Evolutionary conservation across 768 basidiomycete genomes (phyloP).

Genomic region (Boletus rubropictus): DNA sequence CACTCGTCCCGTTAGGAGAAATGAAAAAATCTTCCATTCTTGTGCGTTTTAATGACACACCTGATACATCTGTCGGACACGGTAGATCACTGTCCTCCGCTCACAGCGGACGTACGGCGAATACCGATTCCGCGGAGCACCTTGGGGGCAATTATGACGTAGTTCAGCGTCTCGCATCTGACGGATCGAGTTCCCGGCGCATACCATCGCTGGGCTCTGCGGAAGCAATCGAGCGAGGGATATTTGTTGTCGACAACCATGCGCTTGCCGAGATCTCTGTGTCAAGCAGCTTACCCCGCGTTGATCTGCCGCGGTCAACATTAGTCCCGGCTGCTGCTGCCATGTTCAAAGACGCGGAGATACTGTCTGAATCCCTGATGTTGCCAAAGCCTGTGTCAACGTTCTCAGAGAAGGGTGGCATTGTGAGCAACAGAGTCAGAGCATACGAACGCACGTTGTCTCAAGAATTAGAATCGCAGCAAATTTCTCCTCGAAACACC

Average conservation of each 20-base stretch:
- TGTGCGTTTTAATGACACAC: slow-evolving; percentile 12
- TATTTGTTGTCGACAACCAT: slow-evolving; percentile 7
- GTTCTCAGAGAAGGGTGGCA: slow-evolving; percentile 7
- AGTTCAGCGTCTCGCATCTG: slow-evolving; percentile 43
- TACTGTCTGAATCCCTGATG: not conserved
- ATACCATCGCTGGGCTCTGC: slow-evolving; percentile 23
- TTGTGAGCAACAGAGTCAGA: slow-evolving; percentile 48
- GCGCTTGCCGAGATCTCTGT: slow-evolving; percentile 10
- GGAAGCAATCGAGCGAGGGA: slow-evolving; percentile 18
- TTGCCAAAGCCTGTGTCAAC: not conserved
- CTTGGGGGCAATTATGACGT: slow-evolving; percentile 68
- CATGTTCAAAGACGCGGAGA: not conserved
- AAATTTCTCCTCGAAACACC: slow-evolving; percentile 34
- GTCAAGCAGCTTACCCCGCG: slow-evolving; percentile 2
- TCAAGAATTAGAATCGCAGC: slow-evolving; percentile 43
- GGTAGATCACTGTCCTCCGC: slow-evolving; percentile 39
- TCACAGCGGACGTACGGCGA: slow-evolving; percentile 56
- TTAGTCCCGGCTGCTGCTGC: slow-evolving; percentile 2
- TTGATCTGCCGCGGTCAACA: slow-evolving; percentile 19
- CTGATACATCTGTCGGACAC: slow-evolving; percentile 20
- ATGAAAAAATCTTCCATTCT: slow-evolving; percentile 15
- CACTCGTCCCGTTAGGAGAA: slow-evolving; percentile 55
- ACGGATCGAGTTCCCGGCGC: slow-evolving; percentile 24
- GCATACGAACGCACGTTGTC: slow-evolving; percentile 57
- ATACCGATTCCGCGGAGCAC: slow-evolving; percentile 62